These are phyloP conservation scores for Ramalina peruviana DNA, from an alignment of 495 filamentous ascomycete species.

Conservation along the genomic window DNA sequence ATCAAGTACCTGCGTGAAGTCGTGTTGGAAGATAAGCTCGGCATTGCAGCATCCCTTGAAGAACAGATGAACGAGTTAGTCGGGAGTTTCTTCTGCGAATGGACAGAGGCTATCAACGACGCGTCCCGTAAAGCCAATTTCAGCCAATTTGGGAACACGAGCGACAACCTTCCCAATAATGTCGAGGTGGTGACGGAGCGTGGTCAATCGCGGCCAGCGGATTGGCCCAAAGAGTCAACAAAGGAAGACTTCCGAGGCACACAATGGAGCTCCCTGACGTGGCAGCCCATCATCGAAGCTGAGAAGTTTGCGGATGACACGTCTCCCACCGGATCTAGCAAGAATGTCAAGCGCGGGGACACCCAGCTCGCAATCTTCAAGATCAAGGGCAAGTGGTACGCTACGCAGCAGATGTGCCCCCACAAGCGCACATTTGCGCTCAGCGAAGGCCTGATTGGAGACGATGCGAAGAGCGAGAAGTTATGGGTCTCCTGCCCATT, in stretches of 20 bases:
- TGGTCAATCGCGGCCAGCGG: slow-evolving; percentile 60
- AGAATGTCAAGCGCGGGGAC: slow-evolving; percentile 73
- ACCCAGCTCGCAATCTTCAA: slow-evolving; percentile 90
- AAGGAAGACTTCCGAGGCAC: slow-evolving; percentile 62
- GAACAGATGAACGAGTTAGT: slow-evolving; percentile 83
- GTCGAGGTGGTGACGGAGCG: slow-evolving; percentile 65
- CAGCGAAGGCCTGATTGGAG: slow-evolving; percentile 77
- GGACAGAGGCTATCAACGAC: slow-evolving; percentile 70
- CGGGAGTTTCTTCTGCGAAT: slow-evolving; percentile 86
- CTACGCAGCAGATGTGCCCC: slow-evolving; percentile 97
- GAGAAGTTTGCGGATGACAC: slow-evolving; percentile 51
- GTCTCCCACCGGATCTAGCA: slow-evolving; percentile 50
- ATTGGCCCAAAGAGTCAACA: slow-evolving; percentile 63
- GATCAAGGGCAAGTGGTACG: slow-evolving; percentile 68
- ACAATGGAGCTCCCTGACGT: slow-evolving; percentile 56
- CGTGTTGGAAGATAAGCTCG: slow-evolving; percentile 77
- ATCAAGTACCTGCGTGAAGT: slow-evolving; percentile 76
- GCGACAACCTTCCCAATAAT: slow-evolving; percentile 49
- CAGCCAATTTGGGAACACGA: slow-evolving; percentile 78
- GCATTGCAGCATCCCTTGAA: slow-evolving; percentile 77
- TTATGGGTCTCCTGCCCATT: slow-evolving; percentile 83
- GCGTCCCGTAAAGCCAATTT: slow-evolving; percentile 60
- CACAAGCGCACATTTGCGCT: slow-evolving; percentile 89
- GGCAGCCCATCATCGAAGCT: slow-evolving; percentile 73
- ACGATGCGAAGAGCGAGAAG: slow-evolving; percentile 39